Conservation (phyloP, 139 green algal genomes). For the Micractinium sp. region DNA sequence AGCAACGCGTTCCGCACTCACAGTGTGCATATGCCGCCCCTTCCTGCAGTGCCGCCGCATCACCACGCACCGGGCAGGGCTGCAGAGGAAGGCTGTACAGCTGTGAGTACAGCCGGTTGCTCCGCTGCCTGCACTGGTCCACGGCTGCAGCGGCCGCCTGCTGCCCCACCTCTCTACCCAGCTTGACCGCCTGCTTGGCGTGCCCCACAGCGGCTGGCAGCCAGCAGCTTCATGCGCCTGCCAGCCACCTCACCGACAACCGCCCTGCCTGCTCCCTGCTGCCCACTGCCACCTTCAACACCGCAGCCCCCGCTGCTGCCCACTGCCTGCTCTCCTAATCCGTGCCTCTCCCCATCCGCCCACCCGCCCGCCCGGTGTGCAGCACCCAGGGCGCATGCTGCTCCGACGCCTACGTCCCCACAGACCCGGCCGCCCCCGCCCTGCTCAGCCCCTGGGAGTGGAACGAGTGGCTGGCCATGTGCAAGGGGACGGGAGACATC, state of each 20-base stretch:
- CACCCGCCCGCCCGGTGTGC: background rate
- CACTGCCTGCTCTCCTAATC: background rate
- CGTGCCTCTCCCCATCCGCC: background rate
- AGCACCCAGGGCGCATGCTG: background rate
- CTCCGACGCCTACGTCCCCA: background rate
- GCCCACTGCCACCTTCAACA: background rate
- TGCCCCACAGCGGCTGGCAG: no score
- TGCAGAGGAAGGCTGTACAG: background rate
- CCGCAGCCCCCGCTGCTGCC: background rate
- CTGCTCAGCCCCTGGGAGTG: conserved; percentile 19
- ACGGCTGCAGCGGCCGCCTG: background rate
- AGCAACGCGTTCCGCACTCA: no score
- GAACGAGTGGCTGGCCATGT: conserved; percentile 5
- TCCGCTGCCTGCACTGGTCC: background rate
- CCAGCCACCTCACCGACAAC: background rate
- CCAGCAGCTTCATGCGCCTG: background rate
- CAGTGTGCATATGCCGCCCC: background rate
- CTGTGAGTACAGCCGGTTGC: background rate
- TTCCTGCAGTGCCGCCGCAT: conserved; percentile 13
- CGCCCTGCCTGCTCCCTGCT: background rate
- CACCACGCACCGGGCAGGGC: conserved; percentile 1
- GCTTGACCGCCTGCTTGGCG: background rate
- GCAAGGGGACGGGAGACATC: background rate
- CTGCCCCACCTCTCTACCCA: background rate
- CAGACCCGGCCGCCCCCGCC: conserved; percentile 2